Evolutionary conservation across 2,329 filamentous ascomycete genomes (phyloP).

Genomic region (Nemania serpens): DNA sequence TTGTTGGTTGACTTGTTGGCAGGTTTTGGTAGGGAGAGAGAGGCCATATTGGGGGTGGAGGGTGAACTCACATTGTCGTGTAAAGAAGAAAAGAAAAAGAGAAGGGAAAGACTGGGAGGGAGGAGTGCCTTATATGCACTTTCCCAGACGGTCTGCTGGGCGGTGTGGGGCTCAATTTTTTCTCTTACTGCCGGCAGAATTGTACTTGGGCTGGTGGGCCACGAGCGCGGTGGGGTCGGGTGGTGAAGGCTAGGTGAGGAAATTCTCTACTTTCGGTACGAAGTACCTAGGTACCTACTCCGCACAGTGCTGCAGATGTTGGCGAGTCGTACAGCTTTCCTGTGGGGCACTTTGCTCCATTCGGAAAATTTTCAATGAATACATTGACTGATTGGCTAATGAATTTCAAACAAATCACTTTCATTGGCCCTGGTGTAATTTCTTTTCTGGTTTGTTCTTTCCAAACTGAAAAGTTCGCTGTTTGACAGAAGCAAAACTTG

Average conservation of each 20-base stretch:
- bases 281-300: too few species aligned
- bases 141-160: neutral
- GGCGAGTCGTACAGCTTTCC: too few species aligned
- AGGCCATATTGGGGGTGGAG: constrained; percentile 44
- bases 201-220: constrained; percentile 19
- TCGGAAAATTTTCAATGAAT: too few species aligned
- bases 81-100: constrained; percentile 55
- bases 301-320: too few species aligned
- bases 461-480: too few species aligned
- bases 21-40: neutral
- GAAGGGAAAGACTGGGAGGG: constrained; percentile 40
- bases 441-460: too few species aligned
- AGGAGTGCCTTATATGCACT: constrained; percentile 47
- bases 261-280: too few species aligned
- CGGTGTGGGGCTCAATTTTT: constrained; percentile 28
- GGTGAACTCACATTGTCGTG: constrained; percentile 63
- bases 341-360: too few species aligned
- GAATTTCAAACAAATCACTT: too few species aligned
- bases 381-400: too few species aligned
- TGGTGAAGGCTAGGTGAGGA: neutral
- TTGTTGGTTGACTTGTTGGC: neutral
- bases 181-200: constrained; percentile 27
- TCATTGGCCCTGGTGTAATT: too few species aligned
- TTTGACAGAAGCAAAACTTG: too few species aligned
- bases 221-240: neutral